These are phyloP conservation scores for Sugiyamaella grinbergsii DNA, from an alignment of 1,139 yeast species.

Conservation along the genomic window DNA sequence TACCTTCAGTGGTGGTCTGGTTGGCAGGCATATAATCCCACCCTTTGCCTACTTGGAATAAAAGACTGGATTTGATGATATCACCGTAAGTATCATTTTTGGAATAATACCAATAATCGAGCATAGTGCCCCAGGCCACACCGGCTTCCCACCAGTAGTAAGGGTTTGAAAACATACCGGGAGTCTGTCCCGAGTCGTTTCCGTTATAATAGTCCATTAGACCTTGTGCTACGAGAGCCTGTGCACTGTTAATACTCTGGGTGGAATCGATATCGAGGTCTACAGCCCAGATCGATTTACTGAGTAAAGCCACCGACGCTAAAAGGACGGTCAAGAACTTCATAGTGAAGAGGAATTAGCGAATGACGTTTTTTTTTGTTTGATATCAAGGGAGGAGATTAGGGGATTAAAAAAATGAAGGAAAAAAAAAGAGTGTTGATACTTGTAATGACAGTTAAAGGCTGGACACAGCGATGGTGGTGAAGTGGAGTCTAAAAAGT, in stretches of 20 bases:
- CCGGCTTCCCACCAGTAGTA: slow-evolving; percentile 97
- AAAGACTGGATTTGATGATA: slow-evolving; percentile 58
- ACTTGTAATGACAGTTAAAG: background rate
- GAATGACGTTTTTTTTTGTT: no score
- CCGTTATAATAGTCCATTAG: slow-evolving; percentile 75
- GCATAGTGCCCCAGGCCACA: slow-evolving; percentile 77
- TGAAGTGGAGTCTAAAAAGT: background rate
- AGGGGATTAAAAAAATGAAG: background rate
- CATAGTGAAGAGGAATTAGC: slow-evolving; percentile 1
- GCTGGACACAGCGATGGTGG: background rate
- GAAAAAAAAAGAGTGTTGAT: background rate
- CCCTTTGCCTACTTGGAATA: slow-evolving; percentile 66
- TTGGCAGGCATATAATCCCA: slow-evolving; percentile 73
- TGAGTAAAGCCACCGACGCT: background rate
- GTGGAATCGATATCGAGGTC: slow-evolving; percentile 8
- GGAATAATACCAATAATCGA: slow-evolving; percentile 67
- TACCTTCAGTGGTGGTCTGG: slow-evolving; percentile 79
- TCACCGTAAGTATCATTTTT: slow-evolving; percentile 61
- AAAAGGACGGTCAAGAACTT: background rate
- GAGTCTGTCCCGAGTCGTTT: slow-evolving; percentile 51
- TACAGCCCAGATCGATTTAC: slow-evolving; percentile 1
- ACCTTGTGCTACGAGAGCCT: slow-evolving; percentile 61
- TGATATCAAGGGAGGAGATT: no score
- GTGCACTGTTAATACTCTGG: slow-evolving; percentile 45
- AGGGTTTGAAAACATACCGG: slow-evolving; percentile 75